Evolutionary conservation across 1,139 yeast species (phyloP), one percentile per base, ranked within the genome.

Genomic region (Nematodospora anomalae): DNA sequence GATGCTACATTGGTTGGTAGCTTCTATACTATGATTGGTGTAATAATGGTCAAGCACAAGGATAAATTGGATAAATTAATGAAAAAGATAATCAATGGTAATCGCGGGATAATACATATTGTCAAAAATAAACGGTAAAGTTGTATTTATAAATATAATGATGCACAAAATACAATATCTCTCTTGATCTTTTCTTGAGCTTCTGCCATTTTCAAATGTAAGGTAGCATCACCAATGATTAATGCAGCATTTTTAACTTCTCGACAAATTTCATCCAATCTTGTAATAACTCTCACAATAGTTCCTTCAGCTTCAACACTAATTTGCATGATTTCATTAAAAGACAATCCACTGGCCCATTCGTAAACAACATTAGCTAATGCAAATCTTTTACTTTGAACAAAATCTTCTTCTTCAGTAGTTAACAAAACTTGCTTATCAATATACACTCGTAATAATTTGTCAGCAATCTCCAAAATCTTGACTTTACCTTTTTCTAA

Each of bases 101-200:
- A 55, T 34, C 33, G 46, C 3, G 67, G 68, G 3, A 47, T 62
- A 3, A 42, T 60, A 4, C 40, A 45, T 11, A 47, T 42, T 10
- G 29, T 41, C 5, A 36, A 40, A 26, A 16, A 37, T 14, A 20
- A 14, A 9, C 18, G 26, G 8, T 32, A 21, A 26, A 8, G 12
- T 10, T 8, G 8, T 7, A 15, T 14, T 43, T 72, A 89, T 49
- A 92, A 68, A 59, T 94, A 92, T 45, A 94, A 74, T 42, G 96
- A 87, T 3, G 98, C 97, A 59, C 97, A 94, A 63, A 94, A 94
- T 1, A 94, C 97, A 50, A 92, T 92, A 60, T 92, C 98, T 52
- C 99, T 79, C 63, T 92, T 92, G 58, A 92, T 92, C 59, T 79
- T 78, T 57, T 92, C 98, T 62, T 92, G 98, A 0, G 97, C 97